Base-by-base conservation (phyloP, 495 filamentous ascomycete species). In the Talaromyces proteolyticus region DNA sequence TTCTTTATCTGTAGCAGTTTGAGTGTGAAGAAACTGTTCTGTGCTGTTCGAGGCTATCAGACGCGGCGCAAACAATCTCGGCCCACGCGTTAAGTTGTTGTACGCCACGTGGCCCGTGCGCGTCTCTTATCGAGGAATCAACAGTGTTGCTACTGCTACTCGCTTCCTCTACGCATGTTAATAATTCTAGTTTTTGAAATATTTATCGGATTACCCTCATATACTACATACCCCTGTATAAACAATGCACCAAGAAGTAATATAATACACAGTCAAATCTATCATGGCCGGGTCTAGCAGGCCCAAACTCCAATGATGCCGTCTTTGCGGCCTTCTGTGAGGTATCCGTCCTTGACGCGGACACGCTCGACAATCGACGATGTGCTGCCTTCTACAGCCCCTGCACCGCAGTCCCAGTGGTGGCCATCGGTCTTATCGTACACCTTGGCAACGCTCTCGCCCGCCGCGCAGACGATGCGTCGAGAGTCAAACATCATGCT, bases 401-500 rank as follows among this genome's bases (percentile, higher is more conserved):
- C 90, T 0, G 89, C 83, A 17, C 93, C 93, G 65, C 93, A 99
- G 63, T 97, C 91, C 93, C 93, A 97, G 64, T 96, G 94, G 51
- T 87, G 72, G 10, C 89, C 91, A 57, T 99, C 93, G 3, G 87
- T 85, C 77, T 97, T 97, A 69, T 99, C 93, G 66, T 97, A 97
- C 42, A 97, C 85, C 69, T 99, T 99, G 53, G 90, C 89, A 22
- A 96, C 89, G 57, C 85, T 84, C 64, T 97, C 92, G 42, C 91
- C 87, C 0, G 89, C 90, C 3, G 93, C 91, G 40, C 89, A 81
- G 6, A 92, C 91, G 53, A 99, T 99, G 38, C 93, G 82, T 22
- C 91, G 84, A 11, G 77, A 74, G 65, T 99, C 93, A 59, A 99
- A 99, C 84, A 93, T 93, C 93, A 97, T 97, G 73, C 86, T 91